phyloP scores from a whole-genome alignment of 106 monocot genomes.

The Allium sativum region DNA sequence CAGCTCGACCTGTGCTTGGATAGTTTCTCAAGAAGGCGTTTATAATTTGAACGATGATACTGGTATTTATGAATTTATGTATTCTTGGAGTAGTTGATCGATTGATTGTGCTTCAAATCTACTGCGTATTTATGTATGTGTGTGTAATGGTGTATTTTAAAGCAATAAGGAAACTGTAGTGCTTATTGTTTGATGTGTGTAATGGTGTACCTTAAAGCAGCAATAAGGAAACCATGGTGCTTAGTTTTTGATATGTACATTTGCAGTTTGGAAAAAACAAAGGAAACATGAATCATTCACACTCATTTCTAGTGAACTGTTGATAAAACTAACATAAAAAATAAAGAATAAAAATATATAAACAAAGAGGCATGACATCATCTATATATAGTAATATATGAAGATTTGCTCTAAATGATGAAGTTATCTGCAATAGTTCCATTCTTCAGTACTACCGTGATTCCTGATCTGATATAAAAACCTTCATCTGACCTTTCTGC shows the following conservation, averaged over 20 bases:
- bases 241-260: neutral
- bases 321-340: too few species aligned
- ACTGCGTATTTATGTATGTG: too few species aligned
- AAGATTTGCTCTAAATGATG: slow-evolving; percentile 1
- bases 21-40: slow-evolving; percentile 10
- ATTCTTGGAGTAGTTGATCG: slow-evolving; percentile 12
- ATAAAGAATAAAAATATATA: too few species aligned
- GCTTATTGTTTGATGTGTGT: too few species aligned
- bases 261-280: neutral
- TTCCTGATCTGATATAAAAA: slow-evolving; percentile 11
- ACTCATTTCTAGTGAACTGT: too few species aligned
- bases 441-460: slow-evolving; percentile 9
- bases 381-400: neutral
- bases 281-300: neutral
- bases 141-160: too few species aligned
- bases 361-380: too few species aligned
- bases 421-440: slow-evolving; percentile 8
- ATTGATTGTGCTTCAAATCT: too few species aligned
- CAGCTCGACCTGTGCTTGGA: slow-evolving; percentile 7
- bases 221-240: too few species aligned
- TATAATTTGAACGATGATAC: slow-evolving; percentile 7
- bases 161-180: too few species aligned
- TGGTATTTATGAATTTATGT: slow-evolving; percentile 9
- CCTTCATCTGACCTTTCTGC: slow-evolving; percentile 38
- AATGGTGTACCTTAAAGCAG: too few species aligned